Percentiles rank a stretch among this genome's conserved stretches.
Conservation (phyloP, 2,329 filamentous ascomycete genomes). For the Catunica adiposa region DNA sequence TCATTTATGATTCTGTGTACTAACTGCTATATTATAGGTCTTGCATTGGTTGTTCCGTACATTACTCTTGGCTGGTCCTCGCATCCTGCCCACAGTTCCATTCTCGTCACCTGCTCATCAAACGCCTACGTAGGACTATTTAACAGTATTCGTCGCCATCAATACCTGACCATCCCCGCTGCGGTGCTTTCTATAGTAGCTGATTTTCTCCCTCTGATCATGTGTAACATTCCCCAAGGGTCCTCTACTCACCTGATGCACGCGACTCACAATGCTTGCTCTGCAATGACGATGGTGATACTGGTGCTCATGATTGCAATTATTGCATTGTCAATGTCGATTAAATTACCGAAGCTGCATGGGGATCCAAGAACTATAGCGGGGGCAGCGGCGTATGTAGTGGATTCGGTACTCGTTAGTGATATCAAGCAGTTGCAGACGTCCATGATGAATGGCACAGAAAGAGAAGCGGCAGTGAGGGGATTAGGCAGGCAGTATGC, state of each 20-base stretch:
- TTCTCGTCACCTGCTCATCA: constrained; percentile 9
- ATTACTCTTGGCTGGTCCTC: constrained; percentile 15
- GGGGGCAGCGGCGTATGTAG: constrained; percentile 9
- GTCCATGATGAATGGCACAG: constrained; percentile 6
- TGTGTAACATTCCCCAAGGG: constrained; percentile 12
- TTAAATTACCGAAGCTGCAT: constrained; percentile 11
- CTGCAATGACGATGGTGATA: constrained; percentile 6
- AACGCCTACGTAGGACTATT: constrained; percentile 11
- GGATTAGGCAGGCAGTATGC: constrained; percentile 1
- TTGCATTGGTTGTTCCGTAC: constrained; percentile 17
- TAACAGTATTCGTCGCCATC: constrained; percentile 5
- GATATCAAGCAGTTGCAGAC: constrained; percentile 5
- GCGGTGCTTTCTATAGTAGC: constrained; percentile 4
- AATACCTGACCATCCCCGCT: background rate
- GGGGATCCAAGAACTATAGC: constrained; percentile 13
- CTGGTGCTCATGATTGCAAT: constrained; percentile 11
- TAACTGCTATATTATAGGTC: background rate
- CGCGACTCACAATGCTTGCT: constrained; percentile 3
- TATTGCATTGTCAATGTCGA: constrained; percentile 5
- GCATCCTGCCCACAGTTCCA: constrained; percentile 4
- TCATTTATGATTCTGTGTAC: background rate
- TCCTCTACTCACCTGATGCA: constrained; percentile 3
- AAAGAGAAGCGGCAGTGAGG: background rate
- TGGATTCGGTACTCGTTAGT: constrained; percentile 6
- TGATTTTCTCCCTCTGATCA: constrained; percentile 10